Base-by-base conservation (phyloP, 352 stramenopile species). In the Phytophthora podocarpi region DNA sequence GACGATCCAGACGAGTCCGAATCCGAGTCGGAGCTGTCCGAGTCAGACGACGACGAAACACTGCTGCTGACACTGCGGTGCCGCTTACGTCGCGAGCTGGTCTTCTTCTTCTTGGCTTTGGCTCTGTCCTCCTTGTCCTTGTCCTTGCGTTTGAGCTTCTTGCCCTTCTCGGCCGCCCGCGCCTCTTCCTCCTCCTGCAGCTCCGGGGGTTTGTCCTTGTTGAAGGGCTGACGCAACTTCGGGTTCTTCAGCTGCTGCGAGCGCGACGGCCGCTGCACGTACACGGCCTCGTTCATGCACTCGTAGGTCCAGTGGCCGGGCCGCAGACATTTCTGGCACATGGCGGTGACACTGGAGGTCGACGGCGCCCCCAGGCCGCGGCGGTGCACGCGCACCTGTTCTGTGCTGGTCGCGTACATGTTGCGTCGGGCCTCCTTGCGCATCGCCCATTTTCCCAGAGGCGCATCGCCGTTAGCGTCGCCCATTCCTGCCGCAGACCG, bases 261-360 rank as follows among this genome's bases (percentile, higher is more conserved):
- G 28, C 85, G 80, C 46, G 84, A 93, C 47, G 80, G 74, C 55
- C 87, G 85, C 56, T 87, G 76, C 37, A 93, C 63, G 64, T 95
- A 95, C 51, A 90, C 73, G 13, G 83, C 69, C n/a, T 91, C 77
- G 54, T 90, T 90, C 72, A 92, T 91, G 80, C 87, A 95, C 59
- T 95, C 87, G 69, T 92, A 95, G 12, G 83, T 95, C 87, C 87
- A 95, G 59, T 95, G 87, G 15, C 87, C 87, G 1, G 65, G 43
- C 24, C 74, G 69, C 27, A 95, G 76, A 66, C 87, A 95, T 74
- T 94, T 95, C 64, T 95, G 87, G 65, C 87, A 95, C 75, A 85
- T 75, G 42, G 79, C 82, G 2, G 55, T 61, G 5, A 64, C 72
- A 36, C 37, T 70, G 4, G 67, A 58, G 15, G 56, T 36, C 20